Conservation (phyloP, 352 stramenopile species). For the Phytophthora pisi region DNA sequence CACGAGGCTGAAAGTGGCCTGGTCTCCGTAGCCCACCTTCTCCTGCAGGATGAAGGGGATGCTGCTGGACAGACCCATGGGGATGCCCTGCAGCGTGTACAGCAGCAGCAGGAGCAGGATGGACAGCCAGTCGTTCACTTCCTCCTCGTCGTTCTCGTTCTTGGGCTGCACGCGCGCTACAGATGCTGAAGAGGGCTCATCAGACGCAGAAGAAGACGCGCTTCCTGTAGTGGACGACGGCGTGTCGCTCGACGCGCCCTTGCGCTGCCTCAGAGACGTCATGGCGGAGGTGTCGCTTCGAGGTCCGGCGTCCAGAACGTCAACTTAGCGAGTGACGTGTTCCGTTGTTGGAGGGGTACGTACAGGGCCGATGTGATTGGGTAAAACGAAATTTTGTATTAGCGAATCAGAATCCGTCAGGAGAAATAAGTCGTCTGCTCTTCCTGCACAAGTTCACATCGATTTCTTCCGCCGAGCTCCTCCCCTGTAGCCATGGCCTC, state of each 20-base stretch:
- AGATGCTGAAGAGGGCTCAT: conserved; percentile 9
- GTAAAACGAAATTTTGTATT: conserved; percentile 11
- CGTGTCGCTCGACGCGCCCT: conserved; percentile 14
- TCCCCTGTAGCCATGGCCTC: conserved; percentile 50
- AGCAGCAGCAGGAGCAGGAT: conserved; percentile 96
- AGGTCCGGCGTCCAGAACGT: conserved; percentile 6
- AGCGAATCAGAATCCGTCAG: conserved; percentile 4
- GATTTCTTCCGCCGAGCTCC: not conserved
- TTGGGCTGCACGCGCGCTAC: conserved; percentile 7
- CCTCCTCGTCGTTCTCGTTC: conserved; percentile 38
- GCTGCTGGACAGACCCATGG: conserved; percentile 97
- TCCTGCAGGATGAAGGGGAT: conserved; percentile 99
- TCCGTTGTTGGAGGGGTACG: conserved; percentile 1
- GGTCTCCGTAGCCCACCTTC: conserved; percentile 96
- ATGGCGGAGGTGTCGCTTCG: conserved; percentile 17
- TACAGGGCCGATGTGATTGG: conserved; percentile 13
- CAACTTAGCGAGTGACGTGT: conserved; percentile 40
- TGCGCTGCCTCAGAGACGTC: conserved; percentile 47
- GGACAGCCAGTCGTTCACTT: conserved; percentile 66
- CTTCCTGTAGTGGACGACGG: conserved; percentile 21
- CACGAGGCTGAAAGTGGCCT: conserved; percentile 98
- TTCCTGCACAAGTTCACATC: conserved; percentile 7
- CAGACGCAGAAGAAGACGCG: conserved; percentile 26
- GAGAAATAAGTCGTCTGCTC: not conserved
- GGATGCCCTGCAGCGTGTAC: conserved; percentile 99